A percentile compares a stretch with the other conserved stretches of the same genome.
Conservation (phyloP, 441 rosid genomes). For the Arabidopsis lyrata region DNA sequence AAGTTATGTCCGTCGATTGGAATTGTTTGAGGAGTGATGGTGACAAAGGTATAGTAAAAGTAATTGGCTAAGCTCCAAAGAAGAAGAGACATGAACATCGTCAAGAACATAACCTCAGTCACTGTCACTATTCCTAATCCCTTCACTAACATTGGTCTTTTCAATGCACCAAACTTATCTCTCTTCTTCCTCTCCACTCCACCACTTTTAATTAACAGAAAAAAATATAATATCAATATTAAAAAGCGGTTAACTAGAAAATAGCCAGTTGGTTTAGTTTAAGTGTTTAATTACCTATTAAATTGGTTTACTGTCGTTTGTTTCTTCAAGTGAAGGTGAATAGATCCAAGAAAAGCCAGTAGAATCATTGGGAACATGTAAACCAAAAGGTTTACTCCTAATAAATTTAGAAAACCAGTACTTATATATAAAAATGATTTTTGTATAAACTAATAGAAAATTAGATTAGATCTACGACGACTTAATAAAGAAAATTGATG, state of each 20-base stretch:
- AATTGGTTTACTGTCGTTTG: background rate
- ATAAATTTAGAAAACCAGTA: background rate
- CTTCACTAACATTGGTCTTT: constrained; percentile 15
- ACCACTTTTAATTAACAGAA: background rate
- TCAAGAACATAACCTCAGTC: constrained; percentile 13
- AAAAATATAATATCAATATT: background rate
- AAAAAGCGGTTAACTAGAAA: background rate
- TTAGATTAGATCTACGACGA: background rate
- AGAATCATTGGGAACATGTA: constrained; percentile 28
- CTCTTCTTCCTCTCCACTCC: background rate
- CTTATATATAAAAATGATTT: background rate
- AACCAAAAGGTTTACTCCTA: constrained; percentile 23
- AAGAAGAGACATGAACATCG: constrained; percentile 13
- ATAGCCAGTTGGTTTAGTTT: background rate
- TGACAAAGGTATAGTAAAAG: background rate
- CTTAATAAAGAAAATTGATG: background rate
- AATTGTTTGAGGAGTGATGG: constrained; percentile 5
- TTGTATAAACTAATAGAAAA: background rate
- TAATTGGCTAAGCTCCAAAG: constrained; percentile 20
- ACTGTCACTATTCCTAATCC: constrained; percentile 24
- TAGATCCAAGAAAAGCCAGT: constrained; percentile 8
- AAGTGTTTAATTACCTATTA: background rate
- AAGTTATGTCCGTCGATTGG: background rate
- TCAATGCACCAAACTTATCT: background rate
- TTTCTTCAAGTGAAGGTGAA: constrained; percentile 8